Evolutionary conservation across 352 stramenopile genomes (phyloP), one percentile per base, ranked within the genome.

Genomic region (Phytophthora capsici): DNA sequence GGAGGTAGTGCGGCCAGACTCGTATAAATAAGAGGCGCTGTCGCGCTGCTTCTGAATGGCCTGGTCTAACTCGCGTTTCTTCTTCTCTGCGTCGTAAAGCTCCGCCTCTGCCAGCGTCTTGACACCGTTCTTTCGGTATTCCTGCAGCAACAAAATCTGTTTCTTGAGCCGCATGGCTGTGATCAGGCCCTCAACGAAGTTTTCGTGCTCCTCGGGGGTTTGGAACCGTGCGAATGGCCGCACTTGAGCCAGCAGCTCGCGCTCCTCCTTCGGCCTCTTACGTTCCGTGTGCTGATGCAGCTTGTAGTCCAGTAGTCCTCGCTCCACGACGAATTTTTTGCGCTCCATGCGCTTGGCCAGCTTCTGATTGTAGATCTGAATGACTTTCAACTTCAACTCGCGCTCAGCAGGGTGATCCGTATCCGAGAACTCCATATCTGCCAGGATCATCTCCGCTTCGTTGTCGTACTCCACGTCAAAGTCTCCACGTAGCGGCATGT

Each of bases 391-490:
- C 77, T 99, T 99, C 45, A 99, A 80, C 63, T 98, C 85, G 36
- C 84, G 80, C 69, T 99, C 91, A 10, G 81, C 88, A n/a, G 86
- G 78, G 55, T 96, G 85, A 53, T 97, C 86, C 37, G 84, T 85
- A n/a, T 98, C 96, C 8, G 90, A 83, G 17, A 94, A 89, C 58
- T 99, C 95, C 91, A 99, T 98, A 72, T 99, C 96, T 7, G 93
- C 93, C 22, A 99, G 69, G 30, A 98, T 92, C 47, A 98, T 52
- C 77, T 99, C 97, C 1, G 97, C 97, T 47, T 99, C 96, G 62
- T 99, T 99, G 54, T 99, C 94, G 74, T 97, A 98, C 80, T 99
- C 97, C 32, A 99, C 91, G 59, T 99, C 97, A 82, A 99, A 99
- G 63, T 99, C 96, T 9, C 95, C 92, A 56, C 97, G 93, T 22